phyloP scores from a whole-genome alignment of 208 protist genomes.

The Trypanosoma cruzi region DNA sequence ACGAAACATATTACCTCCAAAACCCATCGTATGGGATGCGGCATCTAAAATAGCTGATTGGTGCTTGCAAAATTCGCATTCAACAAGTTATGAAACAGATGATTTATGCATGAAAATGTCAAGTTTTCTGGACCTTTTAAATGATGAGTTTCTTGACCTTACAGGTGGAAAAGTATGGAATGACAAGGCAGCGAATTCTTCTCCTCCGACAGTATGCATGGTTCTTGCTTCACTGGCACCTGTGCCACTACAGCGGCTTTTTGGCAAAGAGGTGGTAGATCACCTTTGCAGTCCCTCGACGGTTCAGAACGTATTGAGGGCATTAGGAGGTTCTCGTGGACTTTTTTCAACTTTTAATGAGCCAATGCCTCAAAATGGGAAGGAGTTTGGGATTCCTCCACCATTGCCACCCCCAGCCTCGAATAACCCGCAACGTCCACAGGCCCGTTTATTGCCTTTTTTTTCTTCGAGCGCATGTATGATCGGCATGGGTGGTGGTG shows the following conservation, averaged over 20 bases:
- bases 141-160: constrained; percentile 13
- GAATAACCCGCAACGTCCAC: background rate
- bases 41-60: background rate
- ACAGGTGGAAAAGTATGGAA: background rate
- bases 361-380: background rate
- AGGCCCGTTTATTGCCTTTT: background rate
- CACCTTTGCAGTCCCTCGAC: constrained; percentile 57
- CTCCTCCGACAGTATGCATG: constrained; percentile 53
- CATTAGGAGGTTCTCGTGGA: background rate
- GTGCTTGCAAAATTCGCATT: background rate
- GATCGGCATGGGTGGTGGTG: background rate
- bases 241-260: constrained; percentile 33
- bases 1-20: constrained; percentile 18
- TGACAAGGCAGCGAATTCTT: background rate
- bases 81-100: background rate
- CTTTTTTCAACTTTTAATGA: background rate
- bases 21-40: constrained; percentile 13
- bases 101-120: constrained; percentile 9
- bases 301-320: constrained; percentile 35
- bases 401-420: background rate
- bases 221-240: constrained; percentile 52
- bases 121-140: constrained; percentile 11
- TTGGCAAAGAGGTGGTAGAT: constrained; percentile 32
- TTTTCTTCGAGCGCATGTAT: background rate
- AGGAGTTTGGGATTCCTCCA: background rate